phyloP scores from a whole-genome alignment of 805 yeast genomes.

The Cyberlindnera suaveolens region DNA sequence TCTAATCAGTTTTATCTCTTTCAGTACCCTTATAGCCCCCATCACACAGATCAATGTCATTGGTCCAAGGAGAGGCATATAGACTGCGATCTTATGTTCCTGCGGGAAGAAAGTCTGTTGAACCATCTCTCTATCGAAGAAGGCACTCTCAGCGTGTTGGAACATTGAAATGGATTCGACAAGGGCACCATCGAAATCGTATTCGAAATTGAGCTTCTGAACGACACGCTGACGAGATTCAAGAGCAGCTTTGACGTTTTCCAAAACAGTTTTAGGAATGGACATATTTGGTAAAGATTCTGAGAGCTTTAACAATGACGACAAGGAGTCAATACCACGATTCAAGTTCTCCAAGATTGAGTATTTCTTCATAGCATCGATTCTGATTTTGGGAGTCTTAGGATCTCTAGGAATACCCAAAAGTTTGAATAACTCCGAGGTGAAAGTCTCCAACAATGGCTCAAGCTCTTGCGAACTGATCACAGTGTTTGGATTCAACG shows the following conservation, averaged over 20 bases:
- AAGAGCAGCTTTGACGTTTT: slow-evolving; percentile 50
- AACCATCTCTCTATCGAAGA: slow-evolving; percentile 91
- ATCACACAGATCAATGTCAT: slow-evolving; percentile 55
- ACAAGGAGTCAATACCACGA: slow-evolving; percentile 60
- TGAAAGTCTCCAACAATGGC: slow-evolving; percentile 60
- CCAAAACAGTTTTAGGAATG: slow-evolving; percentile 66
- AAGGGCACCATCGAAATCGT: slow-evolving; percentile 45
- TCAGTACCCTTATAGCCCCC: slow-evolving; percentile 41
- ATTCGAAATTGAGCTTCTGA: slow-evolving; percentile 16
- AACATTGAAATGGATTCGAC: slow-evolving; percentile 43
- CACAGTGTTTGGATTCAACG: slow-evolving; percentile 22
- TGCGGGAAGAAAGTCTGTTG: slow-evolving; percentile 93
- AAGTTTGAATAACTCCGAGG: slow-evolving; percentile 67
- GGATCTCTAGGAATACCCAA: slow-evolving; percentile 62
- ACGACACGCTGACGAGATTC: slow-evolving; percentile 27
- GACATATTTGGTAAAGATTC: slow-evolving; percentile 71
- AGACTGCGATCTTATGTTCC: slow-evolving; percentile 93
- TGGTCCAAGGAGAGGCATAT: slow-evolving; percentile 87
- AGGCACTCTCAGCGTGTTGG: slow-evolving; percentile 52
- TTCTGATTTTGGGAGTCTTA: slow-evolving; percentile 52
- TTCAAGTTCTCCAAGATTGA: slow-evolving; percentile 52
- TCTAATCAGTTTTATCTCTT: slow-evolving; percentile 27
- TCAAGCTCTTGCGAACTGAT: slow-evolving; percentile 41
- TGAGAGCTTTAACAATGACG: slow-evolving; percentile 65
- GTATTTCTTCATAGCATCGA: slow-evolving; percentile 60